phyloP scores from a whole-genome alignment of 257 asterid species.

The Rehmannia glutinosa region DNA sequence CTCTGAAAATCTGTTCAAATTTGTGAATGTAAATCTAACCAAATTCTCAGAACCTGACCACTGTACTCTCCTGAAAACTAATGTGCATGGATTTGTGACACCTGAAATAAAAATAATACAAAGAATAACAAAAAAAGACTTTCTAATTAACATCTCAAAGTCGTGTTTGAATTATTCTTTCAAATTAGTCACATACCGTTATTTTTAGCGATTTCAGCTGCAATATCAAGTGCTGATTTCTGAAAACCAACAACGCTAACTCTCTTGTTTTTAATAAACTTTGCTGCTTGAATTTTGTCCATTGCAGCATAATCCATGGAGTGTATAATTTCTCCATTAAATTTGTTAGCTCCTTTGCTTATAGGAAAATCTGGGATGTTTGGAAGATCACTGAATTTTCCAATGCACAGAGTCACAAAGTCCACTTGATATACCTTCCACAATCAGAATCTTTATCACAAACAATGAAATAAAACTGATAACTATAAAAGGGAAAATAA shows the following conservation, averaged over 20 bases:
- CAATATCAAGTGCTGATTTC: constrained; percentile 68
- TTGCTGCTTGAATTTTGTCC: constrained; percentile 36
- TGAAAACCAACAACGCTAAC: constrained; percentile 60
- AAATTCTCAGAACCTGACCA: constrained; percentile 46
- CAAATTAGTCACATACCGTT: constrained; percentile 32
- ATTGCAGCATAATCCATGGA: constrained; percentile 63
- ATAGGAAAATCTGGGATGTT: constrained; percentile 38
- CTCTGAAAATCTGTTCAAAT: constrained; percentile 53
- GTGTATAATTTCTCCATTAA: constrained; percentile 44
- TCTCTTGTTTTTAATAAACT: constrained; percentile 36
- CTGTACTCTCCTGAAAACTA: constrained; percentile 41
- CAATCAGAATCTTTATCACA: background rate
- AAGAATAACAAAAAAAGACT: background rate
- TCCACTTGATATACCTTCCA: constrained; percentile 47
- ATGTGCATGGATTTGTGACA: constrained; percentile 40
- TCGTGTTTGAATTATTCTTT: background rate
- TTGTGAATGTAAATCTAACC: constrained; percentile 27
- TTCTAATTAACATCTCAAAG: background rate
- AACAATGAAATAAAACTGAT: too few relatives aligned
- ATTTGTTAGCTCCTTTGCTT: constrained; percentile 28
- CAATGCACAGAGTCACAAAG: constrained; percentile 57
- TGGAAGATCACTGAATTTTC: constrained; percentile 52
- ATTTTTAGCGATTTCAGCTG: constrained; percentile 37
- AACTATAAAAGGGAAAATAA: too few relatives aligned
- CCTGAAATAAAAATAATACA: constrained; percentile 36